phyloP scores from a whole-genome alignment of 345 rosid genomes.

The Erysimum cheiranthoides region DNA sequence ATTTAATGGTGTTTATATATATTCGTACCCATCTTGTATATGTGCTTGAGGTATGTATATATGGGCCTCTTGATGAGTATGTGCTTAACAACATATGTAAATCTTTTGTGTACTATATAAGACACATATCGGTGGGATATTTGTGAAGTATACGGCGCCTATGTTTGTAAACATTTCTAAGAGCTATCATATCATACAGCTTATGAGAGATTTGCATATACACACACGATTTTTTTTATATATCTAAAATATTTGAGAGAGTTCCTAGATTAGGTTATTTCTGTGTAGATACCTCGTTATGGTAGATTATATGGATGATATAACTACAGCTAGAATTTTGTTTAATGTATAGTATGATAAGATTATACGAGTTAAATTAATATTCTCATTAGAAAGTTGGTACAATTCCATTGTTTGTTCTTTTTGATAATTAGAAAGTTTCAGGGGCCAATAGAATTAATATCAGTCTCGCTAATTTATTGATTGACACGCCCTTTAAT shows the following conservation, averaged over 20 bases:
- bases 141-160: slow-evolving; percentile 17
- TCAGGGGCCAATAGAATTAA: too few relatives aligned
- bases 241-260: neutral
- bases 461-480: slow-evolving; percentile 9
- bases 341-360: neutral
- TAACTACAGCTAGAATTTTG: neutral
- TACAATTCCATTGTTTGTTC: neutral
- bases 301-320: slow-evolving; percentile 19
- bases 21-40: slow-evolving; percentile 29
- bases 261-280: neutral
- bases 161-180: slow-evolving; percentile 18
- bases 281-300: neutral
- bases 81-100: slow-evolving; percentile 19
- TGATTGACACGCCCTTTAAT: neutral
- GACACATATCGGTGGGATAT: slow-evolving; percentile 34
- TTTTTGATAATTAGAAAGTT: too few relatives aligned
- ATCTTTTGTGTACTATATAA: slow-evolving; percentile 23
- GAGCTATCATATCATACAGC: slow-evolving; percentile 18
- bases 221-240: neutral
- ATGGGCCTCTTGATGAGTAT: slow-evolving; percentile 13
- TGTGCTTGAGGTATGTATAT: slow-evolving; percentile 27
- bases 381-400: neutral
- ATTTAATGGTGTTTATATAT: slow-evolving; percentile 28
- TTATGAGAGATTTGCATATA: slow-evolving; percentile 10
- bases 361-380: neutral